A percentile compares a stretch with the other conserved stretches of the same genome.
These are phyloP conservation scores for Podospora anserina DNA, from an alignment of 495 filamentous ascomycete genomes.

Conservation along the genomic window DNA sequence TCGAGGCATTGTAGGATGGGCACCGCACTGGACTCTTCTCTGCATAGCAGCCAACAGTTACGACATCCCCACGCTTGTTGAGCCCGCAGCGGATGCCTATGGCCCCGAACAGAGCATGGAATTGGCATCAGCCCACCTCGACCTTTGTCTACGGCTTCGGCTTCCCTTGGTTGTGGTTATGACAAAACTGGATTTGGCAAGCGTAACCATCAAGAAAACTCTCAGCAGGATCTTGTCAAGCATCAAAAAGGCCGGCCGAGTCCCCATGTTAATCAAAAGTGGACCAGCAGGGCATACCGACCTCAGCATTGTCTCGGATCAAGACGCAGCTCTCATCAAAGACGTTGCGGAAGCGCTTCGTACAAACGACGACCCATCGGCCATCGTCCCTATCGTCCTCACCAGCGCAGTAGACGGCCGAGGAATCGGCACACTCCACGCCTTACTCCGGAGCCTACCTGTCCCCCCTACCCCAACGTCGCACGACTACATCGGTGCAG, in stretches of 20 bases:
- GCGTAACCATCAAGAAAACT: conserved; percentile 64
- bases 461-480: conserved; percentile 56
- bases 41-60: conserved; percentile 83
- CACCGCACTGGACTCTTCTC: conserved; percentile 86
- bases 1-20: conserved; percentile 88
- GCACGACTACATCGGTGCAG: conserved; percentile 42
- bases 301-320: conserved; percentile 34
- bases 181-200: conserved; percentile 87
- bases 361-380: conserved; percentile 44
- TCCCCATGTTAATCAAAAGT: conserved; percentile 64
- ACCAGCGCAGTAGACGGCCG: conserved; percentile 84
- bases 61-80: conserved; percentile 35
- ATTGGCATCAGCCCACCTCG: conserved; percentile 74
- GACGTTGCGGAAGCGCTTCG: conserved; percentile 48
- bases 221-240: conserved; percentile 71
- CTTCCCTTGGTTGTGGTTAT: conserved; percentile 76
- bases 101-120: conserved; percentile 54
- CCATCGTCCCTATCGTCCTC: conserved; percentile 77
- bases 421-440: conserved; percentile 78
- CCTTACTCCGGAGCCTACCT: conserved; percentile 73
- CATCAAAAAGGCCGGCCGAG: conserved; percentile 70
- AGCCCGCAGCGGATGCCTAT: conserved; percentile 47
- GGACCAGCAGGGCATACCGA: conserved; percentile 34
- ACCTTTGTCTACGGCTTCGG: conserved; percentile 75
- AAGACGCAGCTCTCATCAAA: conserved; percentile 52